These are phyloP conservation scores for Cladophialophora immunda DNA, from an alignment of 2,329 filamentous ascomycete species.

Conservation along the genomic window DNA sequence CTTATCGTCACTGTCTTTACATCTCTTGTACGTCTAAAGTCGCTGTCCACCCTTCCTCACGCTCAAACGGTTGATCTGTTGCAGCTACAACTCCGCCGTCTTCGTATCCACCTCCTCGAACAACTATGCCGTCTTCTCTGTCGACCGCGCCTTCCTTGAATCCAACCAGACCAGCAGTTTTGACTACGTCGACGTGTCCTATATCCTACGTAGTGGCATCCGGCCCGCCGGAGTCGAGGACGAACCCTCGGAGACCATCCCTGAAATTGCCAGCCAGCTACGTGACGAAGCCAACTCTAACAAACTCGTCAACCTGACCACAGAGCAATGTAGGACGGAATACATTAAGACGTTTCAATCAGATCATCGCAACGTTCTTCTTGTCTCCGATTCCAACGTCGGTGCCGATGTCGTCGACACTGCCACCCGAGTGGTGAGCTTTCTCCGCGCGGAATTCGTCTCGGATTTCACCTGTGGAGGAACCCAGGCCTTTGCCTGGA, in stretches of 20 bases:
- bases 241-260: neutral
- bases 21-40: neutral
- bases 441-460: neutral
- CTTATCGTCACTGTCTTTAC: neutral
- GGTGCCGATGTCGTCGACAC: neutral
- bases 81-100: constrained; percentile 9
- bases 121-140: constrained; percentile 10
- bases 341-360: constrained; percentile 13
- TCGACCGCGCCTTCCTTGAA: neutral
- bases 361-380: neutral
- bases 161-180: neutral
- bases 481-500: constrained; percentile 11
- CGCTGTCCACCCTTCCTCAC: neutral
- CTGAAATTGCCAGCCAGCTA: neutral
- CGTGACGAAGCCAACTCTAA: neutral
- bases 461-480: constrained; percentile 8
- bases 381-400: constrained; percentile 2
- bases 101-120: constrained; percentile 11
- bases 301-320: constrained; percentile 5
- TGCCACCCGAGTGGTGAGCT: neutral
- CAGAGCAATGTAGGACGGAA: neutral
- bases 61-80: neutral
- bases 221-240: neutral
- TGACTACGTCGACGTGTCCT: constrained; percentile 6
- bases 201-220: constrained; percentile 8